phyloP scores from a whole-genome alignment of 495 filamentous ascomycete genomes.

The Hypoxylon crocopeplum region DNA sequence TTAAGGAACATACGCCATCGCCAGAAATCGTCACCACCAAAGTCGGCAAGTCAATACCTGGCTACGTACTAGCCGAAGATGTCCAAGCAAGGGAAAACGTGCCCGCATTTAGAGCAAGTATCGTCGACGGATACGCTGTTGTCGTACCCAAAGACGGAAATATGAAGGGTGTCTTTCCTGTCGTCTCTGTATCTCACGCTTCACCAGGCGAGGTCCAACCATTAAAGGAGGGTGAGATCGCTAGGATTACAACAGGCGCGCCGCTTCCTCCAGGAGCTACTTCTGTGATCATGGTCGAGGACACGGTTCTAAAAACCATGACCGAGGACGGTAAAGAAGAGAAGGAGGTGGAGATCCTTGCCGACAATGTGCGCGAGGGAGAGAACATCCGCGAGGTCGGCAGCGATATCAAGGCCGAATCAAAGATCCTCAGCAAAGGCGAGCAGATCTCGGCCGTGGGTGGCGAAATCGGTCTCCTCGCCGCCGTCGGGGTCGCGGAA shows the following conservation, averaged over 20 bases:
- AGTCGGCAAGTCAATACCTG: constrained; percentile 70
- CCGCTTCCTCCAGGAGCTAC: constrained; percentile 88
- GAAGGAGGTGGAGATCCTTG: constrained; percentile 82
- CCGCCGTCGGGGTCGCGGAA: constrained; percentile 77
- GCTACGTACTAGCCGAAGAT: constrained; percentile 81
- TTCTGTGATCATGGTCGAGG: constrained; percentile 97
- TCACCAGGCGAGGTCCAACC: constrained; percentile 64
- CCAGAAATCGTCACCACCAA: constrained; percentile 61
- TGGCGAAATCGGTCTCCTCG: constrained; percentile 88
- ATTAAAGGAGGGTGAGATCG: constrained; percentile 75
- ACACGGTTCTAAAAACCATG: constrained; percentile 74
- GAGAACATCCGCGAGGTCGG: constrained; percentile 94
- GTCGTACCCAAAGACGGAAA: constrained; percentile 64
- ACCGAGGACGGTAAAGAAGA: constrained; percentile 86
- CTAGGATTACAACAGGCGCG: constrained; percentile 92
- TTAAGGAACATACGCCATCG: constrained; percentile 70
- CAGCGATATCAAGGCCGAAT: constrained; percentile 77
- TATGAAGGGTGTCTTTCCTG: constrained; percentile 81
- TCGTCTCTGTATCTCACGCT: constrained; percentile 86
- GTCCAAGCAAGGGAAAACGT: constrained; percentile 81
- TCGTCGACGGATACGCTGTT: constrained; percentile 96
- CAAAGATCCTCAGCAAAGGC: constrained; percentile 74
- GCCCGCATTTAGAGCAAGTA: constrained; percentile 92
- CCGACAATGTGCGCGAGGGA: constrained; percentile 71
- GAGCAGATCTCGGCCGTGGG: constrained; percentile 82